These are phyloP conservation scores for Violaceomyces palustris DNA, from an alignment of 1,284 basidiomycete species.

Conservation along the genomic window DNA sequence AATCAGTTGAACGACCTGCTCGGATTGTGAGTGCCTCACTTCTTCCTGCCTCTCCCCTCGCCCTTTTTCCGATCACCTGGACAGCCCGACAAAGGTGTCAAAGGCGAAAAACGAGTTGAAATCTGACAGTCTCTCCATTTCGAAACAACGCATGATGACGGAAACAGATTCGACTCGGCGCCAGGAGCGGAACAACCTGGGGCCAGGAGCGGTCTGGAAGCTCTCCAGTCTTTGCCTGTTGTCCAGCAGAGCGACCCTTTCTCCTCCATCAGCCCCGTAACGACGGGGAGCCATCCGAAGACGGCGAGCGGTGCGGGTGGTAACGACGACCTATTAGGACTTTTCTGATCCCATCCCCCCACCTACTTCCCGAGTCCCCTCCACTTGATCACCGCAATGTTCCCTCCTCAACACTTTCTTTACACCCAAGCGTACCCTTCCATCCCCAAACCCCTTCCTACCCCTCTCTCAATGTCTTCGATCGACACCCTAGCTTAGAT, in stretches of 20 bases:
- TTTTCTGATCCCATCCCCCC: conserved; percentile 23
- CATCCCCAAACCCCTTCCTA: no score
- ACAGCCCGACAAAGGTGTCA: no score
- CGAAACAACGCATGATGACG: no score
- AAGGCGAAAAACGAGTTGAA: neutral
- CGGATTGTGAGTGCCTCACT: conserved; percentile 18
- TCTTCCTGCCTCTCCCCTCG: neutral
- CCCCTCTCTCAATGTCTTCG: no score
- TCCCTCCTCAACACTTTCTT: no score
- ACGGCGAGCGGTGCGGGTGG: conserved; percentile 5
- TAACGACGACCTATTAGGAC: conserved; percentile 25
- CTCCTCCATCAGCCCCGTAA: neutral
- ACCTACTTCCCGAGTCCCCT: no score
- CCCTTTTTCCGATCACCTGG: neutral
- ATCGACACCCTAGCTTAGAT: no score
- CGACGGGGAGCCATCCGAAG: neutral
- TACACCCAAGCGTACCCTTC: no score
- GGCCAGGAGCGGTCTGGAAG: conserved; percentile 32
- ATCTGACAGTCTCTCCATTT: neutral
- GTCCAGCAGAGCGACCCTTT: neutral
- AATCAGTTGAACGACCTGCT: conserved; percentile 40
- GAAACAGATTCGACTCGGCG: conserved; percentile 36
- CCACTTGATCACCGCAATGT: no score
- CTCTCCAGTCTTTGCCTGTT: conserved; percentile 20
- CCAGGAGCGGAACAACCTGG: conserved; percentile 36